Percentiles rank a stretch among this genome's conserved stretches.
Conservation (phyloP, 2,329 filamentous ascomycete genomes). For the Exophiala dermatitidis region DNA sequence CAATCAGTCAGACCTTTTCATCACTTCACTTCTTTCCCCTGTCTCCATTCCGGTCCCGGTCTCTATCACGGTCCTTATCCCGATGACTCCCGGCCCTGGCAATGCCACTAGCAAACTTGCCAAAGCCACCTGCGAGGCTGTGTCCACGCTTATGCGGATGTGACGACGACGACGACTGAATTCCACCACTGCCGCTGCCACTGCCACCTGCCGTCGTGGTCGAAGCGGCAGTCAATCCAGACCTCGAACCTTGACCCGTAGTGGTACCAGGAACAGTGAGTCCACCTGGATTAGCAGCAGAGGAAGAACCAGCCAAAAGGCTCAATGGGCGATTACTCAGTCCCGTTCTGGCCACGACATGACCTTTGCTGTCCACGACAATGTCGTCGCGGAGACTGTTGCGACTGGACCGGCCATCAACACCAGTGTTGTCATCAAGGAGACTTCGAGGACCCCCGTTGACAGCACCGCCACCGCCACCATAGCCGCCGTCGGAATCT, state of each 20-base stretch:
- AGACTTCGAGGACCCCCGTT: not conserved
- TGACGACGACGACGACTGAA: no score
- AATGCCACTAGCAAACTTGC: slow-evolving; percentile 50
- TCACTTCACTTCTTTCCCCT: slow-evolving; percentile 20
- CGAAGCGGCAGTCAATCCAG: not conserved
- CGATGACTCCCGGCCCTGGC: slow-evolving; percentile 49
- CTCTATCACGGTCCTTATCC: slow-evolving; percentile 1
- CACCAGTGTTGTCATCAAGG: not conserved
- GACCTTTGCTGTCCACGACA: slow-evolving; percentile 3
- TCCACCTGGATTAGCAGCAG: slow-evolving; percentile 8
- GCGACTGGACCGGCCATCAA: slow-evolving; percentile 14
- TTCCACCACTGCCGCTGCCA: no score
- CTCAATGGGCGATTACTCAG: slow-evolving; percentile 13
- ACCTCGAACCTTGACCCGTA: not conserved
- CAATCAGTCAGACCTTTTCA: not conserved
- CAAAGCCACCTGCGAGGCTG: slow-evolving; percentile 23
- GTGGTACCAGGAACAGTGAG: slow-evolving; percentile 4
- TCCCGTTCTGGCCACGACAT: not conserved
- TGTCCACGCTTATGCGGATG: slow-evolving; percentile 21
- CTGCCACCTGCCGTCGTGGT: no score
- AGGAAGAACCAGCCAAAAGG: not conserved
- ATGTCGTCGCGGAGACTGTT: slow-evolving; percentile 11
- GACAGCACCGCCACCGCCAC: not conserved
- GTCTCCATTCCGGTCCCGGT: slow-evolving; percentile 7
- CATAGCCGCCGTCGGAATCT: slow-evolving; percentile 11